phyloP scores from a whole-genome alignment of 1,284 basidiomycete species.

The Meripilus lineatus region DNA sequence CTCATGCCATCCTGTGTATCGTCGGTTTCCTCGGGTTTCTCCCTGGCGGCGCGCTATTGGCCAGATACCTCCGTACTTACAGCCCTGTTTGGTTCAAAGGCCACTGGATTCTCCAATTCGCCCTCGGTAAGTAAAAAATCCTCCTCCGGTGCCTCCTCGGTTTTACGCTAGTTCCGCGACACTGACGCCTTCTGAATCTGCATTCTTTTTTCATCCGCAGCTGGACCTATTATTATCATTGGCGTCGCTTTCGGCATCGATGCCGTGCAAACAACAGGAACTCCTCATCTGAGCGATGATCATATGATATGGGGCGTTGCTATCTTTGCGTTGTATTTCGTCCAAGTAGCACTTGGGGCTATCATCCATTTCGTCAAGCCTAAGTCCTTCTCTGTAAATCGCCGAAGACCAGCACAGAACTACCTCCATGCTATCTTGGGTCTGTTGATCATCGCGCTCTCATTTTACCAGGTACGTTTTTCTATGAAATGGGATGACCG shows the following conservation, averaged over 20 bases:
- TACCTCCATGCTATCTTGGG: slow-evolving; percentile 55
- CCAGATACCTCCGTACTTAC: slow-evolving; percentile 28
- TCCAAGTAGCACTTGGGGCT: slow-evolving; percentile 53
- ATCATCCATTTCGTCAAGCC: slow-evolving; percentile 57
- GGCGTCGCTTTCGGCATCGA: slow-evolving; percentile 48
- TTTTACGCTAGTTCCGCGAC: too few relatives aligned
- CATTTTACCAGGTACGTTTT: slow-evolving; percentile 46
- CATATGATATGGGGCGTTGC: slow-evolving; percentile 61
- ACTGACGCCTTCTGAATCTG: slow-evolving; percentile 15
- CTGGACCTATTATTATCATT: slow-evolving; percentile 43
- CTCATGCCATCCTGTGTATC: slow-evolving; percentile 30
- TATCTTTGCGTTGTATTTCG: slow-evolving; percentile 55
- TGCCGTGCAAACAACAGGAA: slow-evolving; percentile 36
- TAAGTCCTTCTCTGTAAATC: slow-evolving; percentile 21
- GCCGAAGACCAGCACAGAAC: slow-evolving; percentile 48
- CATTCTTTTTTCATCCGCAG: slow-evolving; percentile 13
- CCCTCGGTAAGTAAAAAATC: slow-evolving; percentile 16
- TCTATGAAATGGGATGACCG: not conserved
- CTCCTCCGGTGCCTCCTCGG: not conserved
- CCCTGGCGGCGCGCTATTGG: slow-evolving; percentile 26
- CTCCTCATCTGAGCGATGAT: slow-evolving; percentile 37
- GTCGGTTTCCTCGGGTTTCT: slow-evolving; percentile 28
- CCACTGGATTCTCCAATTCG: slow-evolving; percentile 25
- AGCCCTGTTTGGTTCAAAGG: slow-evolving; percentile 24
- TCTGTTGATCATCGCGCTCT: slow-evolving; percentile 42